Base-by-base conservation (phyloP, 2,329 filamentous ascomycete species). In the Botrytis elliptica region DNA sequence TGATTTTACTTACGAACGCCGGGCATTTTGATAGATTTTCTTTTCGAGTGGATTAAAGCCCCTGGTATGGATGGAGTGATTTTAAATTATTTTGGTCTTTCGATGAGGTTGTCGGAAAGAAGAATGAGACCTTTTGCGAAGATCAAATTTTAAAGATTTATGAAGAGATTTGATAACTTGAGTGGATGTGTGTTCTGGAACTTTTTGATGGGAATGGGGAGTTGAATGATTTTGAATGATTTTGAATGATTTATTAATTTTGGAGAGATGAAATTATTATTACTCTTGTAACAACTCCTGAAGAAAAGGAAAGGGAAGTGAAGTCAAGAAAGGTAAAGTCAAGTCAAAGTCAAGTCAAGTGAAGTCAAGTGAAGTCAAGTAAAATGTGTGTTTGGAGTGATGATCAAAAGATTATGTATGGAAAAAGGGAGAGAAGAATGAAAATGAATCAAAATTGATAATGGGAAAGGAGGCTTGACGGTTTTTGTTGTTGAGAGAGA, bases 1-100 rank as follows among this genome's bases (percentile, higher is more conserved):
- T 52, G 44, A 46, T 46, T 70, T 63, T 33, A 79, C 79, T 79
- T 77, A 80, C 79, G 79, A 72, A 80, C 75, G 71, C 78, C 79
- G 72, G 78, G 78, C 78, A 80, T 80, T 72, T 76, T 79, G 75
- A 74, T 55, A 40, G 65, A 69, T 68, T 60, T 72, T 70, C 60
- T 29, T 55, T 29, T 59, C 29, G 70, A 70, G 63, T 71, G 44
- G 64, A 40, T 55, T n/a, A n/a, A 29, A 29, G 49, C 65, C 46
- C 65, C 46, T 55, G 40, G 52, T 66, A 52, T 55, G 52, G 25
- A 55, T 60, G 40, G 38, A 62, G 40, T 70, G 40, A 62, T 42
- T 70, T 44, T 38, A 67, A 64, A 40, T 62, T 67, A 66, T 66
- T 67, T 52, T 67, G 44, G 22, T n/a, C 7, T 62, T n/a, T 52